These are phyloP conservation scores for Solanum hybrid DNA, from an alignment of 305 asterid species.

Conservation along the genomic window DNA sequence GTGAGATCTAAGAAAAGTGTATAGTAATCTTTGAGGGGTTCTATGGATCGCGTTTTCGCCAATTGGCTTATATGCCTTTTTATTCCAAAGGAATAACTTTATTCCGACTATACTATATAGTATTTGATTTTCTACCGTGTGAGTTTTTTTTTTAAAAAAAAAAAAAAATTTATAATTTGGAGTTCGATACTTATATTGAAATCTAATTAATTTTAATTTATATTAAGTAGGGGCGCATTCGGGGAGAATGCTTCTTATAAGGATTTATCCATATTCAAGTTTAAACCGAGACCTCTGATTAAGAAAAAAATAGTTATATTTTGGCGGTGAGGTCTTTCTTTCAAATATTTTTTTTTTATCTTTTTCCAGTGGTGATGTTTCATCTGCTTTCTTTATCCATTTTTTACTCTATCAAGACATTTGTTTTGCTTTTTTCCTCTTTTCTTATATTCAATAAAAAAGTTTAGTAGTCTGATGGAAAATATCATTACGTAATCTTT, in stretches of 20 bases:
- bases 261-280: accelerated
- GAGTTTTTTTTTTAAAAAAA: too few species aligned
- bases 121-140: not conserved
- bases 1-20: constrained; percentile 1
- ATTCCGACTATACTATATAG: not conserved
- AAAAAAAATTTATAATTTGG: too few species aligned
- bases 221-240: not conserved
- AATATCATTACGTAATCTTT: not conserved
- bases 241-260: too few species aligned
- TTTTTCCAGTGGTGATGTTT: not conserved
- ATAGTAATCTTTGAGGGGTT: not conserved
- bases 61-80: not conserved
- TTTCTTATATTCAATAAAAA: not conserved
- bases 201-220: too few species aligned
- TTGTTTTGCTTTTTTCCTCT: not conserved
- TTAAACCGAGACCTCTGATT: accelerated
- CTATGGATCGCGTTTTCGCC: not conserved
- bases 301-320: too few species aligned
- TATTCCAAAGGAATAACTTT: not conserved
- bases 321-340: not conserved
- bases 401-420: not conserved
- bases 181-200: too few species aligned
- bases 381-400: not conserved
- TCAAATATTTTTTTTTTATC: not conserved
- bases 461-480: not conserved